Conservation (phyloP, 129 eudicot species). For the Flaveria sonorensis region DNA sequence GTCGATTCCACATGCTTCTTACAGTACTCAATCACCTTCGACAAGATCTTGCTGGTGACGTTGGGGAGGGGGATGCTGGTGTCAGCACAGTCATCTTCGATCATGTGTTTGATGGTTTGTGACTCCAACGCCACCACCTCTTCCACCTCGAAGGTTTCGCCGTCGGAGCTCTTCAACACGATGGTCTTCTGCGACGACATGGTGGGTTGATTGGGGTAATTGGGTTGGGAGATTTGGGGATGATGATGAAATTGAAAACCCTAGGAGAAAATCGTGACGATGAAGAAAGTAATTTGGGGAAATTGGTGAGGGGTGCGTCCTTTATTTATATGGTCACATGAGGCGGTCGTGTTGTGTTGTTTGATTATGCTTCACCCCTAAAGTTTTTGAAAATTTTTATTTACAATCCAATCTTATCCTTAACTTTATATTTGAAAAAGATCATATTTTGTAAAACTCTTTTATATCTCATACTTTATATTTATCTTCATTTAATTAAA, state of each 20-base stretch:
- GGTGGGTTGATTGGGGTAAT: conserved; percentile 28
- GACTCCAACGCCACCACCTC: conserved; percentile 72
- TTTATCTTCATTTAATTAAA: too few relatives aligned
- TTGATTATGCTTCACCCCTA: too few relatives aligned
- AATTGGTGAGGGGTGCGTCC: neutral
- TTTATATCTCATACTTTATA: too few relatives aligned
- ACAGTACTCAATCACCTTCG: conserved; percentile 91
- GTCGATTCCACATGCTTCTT: conserved; percentile 68
- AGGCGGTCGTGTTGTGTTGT: too few relatives aligned
- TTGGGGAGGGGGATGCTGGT: conserved; percentile 66
- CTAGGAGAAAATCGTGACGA: neutral
- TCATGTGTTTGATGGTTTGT: conserved; percentile 73
- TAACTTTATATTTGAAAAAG: too few relatives aligned
- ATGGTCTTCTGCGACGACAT: conserved; percentile 54
- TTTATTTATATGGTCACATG: neutral
- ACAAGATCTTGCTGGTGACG: conserved; percentile 67
- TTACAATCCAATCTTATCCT: too few relatives aligned
- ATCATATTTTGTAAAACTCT: too few relatives aligned
- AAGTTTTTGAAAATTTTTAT: too few relatives aligned
- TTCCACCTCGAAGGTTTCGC: conserved; percentile 68
- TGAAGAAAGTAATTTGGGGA: neutral
- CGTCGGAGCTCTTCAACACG: conserved; percentile 63
- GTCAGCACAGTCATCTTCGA: conserved; percentile 69
- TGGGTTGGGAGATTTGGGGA: conserved; percentile 12
- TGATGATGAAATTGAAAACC: conserved; percentile 29